Evolutionary conservation across 768 basidiomycete genomes (phyloP).

Genomic region (Boletus sensibilis): DNA sequence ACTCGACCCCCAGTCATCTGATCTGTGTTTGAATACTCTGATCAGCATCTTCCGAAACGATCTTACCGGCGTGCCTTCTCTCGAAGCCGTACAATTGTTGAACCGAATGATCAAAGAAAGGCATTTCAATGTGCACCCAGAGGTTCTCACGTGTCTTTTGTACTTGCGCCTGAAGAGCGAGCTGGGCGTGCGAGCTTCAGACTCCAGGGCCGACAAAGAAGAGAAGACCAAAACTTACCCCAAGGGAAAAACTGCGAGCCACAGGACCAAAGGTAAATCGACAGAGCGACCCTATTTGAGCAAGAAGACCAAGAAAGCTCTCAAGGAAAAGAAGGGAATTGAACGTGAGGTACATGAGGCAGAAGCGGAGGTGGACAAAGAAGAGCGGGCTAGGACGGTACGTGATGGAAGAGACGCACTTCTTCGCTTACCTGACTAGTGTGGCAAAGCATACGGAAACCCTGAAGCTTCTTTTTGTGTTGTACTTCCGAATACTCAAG

Average conservation of each 20-base stretch:
- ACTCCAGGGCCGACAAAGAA: constrained; percentile 60
- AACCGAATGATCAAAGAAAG: constrained; percentile 97
- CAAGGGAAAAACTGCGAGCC: constrained; percentile 41
- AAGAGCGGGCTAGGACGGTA: constrained; percentile 81
- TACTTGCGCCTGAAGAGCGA: constrained; percentile 87
- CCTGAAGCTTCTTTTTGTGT: constrained; percentile 91
- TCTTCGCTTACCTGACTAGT: constrained; percentile 19
- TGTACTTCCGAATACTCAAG: constrained; percentile 96
- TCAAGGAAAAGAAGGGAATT: constrained; percentile 88
- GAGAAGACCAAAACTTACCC: constrained; percentile 35
- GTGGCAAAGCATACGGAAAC: constrained; percentile 89
- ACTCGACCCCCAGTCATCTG: constrained; percentile 60
- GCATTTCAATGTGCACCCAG: constrained; percentile 85
- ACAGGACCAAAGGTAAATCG: constrained; percentile 54
- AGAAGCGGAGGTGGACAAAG: constrained; percentile 88
- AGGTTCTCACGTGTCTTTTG: constrained; percentile 80
- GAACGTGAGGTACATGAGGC: constrained; percentile 92
- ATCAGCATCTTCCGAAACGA: constrained; percentile 83
- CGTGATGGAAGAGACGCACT: constrained; percentile 34
- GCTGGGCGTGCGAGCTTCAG: constrained; percentile 75
- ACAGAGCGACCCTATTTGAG: constrained; percentile 74
- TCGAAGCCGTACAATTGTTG: constrained; percentile 85
- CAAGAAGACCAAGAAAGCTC: constrained; percentile 84
- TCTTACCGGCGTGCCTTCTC: constrained; percentile 73
- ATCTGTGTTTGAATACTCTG: constrained; percentile 79